Evolutionary conservation across 257 asterid genomes (phyloP).

Genomic region (Linderniella brevidens): DNA sequence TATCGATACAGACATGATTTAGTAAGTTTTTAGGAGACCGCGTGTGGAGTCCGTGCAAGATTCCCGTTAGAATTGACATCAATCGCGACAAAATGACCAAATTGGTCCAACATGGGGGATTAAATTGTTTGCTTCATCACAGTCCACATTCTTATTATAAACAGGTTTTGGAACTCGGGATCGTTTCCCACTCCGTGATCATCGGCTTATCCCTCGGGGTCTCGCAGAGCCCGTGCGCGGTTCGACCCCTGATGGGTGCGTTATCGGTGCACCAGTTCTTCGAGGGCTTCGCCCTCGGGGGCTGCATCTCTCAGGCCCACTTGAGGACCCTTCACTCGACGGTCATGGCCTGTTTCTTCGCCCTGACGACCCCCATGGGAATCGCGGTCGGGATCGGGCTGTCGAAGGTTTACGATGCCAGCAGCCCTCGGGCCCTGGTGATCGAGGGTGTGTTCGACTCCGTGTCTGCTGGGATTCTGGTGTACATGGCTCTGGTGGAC

Average conservation of each 20-base stretch:
- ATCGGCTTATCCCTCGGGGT: conserved; percentile 84
- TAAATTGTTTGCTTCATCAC: background rate
- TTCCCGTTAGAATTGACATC: no score
- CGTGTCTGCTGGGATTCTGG: conserved; percentile 79
- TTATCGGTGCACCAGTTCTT: conserved; percentile 80
- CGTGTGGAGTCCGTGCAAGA: no score
- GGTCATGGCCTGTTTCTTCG: conserved; percentile 75
- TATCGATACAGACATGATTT: no score
- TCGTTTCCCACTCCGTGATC: conserved; percentile 78
- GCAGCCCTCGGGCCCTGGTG: conserved; percentile 58
- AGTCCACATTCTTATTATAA: conserved; percentile 11
- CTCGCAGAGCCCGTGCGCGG: conserved; percentile 72
- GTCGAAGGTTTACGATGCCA: conserved; percentile 49
- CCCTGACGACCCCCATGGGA: conserved; percentile 73
- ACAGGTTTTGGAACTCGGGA: conserved; percentile 82
- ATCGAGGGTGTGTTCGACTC: conserved; percentile 70
- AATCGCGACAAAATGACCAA: no score
- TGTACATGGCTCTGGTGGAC: conserved; percentile 88
- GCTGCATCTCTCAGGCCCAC: conserved; percentile 80
- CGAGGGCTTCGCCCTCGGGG: conserved; percentile 86
- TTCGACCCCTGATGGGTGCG: conserved; percentile 69
- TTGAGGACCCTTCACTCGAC: conserved; percentile 37
- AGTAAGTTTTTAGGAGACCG: no score
- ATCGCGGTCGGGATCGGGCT: conserved; percentile 48
- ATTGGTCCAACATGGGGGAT: no score